Evolutionary conservation across 1,284 basidiomycete genomes (phyloP).

Genomic region (Ustilago cynodontis): DNA sequence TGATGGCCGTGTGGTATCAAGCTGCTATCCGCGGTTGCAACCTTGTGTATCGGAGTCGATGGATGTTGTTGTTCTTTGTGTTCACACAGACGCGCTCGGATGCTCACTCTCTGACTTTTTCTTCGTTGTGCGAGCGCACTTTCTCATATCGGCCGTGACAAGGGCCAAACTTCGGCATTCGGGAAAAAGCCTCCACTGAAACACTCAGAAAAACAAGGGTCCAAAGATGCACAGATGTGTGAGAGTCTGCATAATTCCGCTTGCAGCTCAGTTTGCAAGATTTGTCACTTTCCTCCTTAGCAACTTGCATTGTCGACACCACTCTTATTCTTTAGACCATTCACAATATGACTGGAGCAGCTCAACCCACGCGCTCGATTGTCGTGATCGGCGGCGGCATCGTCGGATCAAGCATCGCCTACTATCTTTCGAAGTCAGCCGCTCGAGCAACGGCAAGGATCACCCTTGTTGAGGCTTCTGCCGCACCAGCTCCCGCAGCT

Average conservation of each 20-base stretch:
- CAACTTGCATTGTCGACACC: background rate
- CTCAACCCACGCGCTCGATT: slow-evolving; percentile 41
- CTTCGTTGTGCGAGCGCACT: background rate
- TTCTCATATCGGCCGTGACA: slow-evolving; percentile 12
- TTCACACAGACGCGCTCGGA: slow-evolving; percentile 25
- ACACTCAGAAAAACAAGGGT: slow-evolving; percentile 10
- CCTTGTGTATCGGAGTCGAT: slow-evolving; percentile 2
- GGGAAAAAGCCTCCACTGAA: slow-evolving; percentile 8
- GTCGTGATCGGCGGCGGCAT: slow-evolving; percentile 75
- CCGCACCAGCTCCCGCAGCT: slow-evolving; percentile 75
- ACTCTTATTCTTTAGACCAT: background rate
- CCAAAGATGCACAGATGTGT: slow-evolving; percentile 8
- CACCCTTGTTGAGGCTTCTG: slow-evolving; percentile 81
- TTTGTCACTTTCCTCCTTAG: slow-evolving; percentile 14
- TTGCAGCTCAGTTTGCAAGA: background rate
- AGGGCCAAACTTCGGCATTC: slow-evolving; percentile 6
- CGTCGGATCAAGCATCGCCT: slow-evolving; percentile 85
- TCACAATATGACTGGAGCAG: slow-evolving; percentile 33
- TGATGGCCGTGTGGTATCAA: background rate
- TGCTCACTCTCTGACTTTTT: slow-evolving; percentile 1
- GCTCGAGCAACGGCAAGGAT: slow-evolving; percentile 49
- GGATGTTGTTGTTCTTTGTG: slow-evolving; percentile 25
- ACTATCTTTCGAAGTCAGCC: slow-evolving; percentile 74
- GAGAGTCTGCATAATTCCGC: background rate
- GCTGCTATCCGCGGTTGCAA: background rate